Evolutionary conservation across 23 red algal genomes (phyloP).

Genomic region (Gracilaria caudata): DNA sequence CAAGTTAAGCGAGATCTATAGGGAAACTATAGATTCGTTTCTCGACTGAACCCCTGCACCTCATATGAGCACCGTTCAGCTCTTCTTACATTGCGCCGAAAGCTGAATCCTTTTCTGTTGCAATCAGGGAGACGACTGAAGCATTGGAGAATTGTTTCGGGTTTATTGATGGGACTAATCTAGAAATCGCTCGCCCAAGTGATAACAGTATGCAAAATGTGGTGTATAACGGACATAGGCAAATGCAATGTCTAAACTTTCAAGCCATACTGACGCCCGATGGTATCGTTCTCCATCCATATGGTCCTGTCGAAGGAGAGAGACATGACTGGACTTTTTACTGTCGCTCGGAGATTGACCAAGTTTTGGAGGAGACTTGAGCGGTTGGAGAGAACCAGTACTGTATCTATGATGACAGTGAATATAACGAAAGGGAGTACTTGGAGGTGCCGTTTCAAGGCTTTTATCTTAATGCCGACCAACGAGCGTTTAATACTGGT

Average conservation of each 20-base stretch:
- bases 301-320: constrained; percentile 31
- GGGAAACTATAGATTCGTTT: no score
- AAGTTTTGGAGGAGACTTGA: not conserved
- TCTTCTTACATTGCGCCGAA: not conserved
- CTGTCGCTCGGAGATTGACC: not conserved
- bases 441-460: constrained; percentile 59
- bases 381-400: not conserved
- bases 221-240: constrained; percentile 43
- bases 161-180: constrained; percentile 9
- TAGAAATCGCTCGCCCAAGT: not conserved
- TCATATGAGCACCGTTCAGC: no score
- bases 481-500: constrained; percentile 28
- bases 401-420: constrained; percentile 49
- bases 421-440: constrained; percentile 19
- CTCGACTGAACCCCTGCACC: no score
- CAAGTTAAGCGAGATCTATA: not conserved
- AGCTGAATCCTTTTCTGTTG: not conserved
- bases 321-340: constrained; percentile 55
- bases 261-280: constrained; percentile 14
- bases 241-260: constrained; percentile 18
- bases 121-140: not conserved
- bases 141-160: not conserved
- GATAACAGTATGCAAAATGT: constrained; percentile 9
- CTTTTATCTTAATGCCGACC: not conserved
- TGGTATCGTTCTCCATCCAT: constrained; percentile 27